These are phyloP conservation scores for Pigoraptor vietnamica DNA, from an alignment of 78 protist genomes.

Conservation along the genomic window DNA sequence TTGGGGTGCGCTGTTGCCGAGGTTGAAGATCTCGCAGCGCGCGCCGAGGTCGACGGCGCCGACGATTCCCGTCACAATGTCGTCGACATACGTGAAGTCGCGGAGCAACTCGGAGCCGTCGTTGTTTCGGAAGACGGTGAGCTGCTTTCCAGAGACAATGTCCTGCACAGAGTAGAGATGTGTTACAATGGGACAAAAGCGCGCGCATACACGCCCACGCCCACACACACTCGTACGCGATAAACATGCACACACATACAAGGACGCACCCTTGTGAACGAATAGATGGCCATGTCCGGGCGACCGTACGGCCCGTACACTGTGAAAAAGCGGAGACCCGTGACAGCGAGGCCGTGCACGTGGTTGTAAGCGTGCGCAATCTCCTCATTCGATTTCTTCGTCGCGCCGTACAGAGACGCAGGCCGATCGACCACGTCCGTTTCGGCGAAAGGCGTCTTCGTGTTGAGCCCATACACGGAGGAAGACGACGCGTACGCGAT, in stretches of 20 bases:
- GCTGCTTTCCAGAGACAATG: slow-evolving; percentile 4
- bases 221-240: background rate
- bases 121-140: slow-evolving; percentile 19
- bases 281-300: slow-evolving; percentile 64
- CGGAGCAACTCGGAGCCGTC: slow-evolving; percentile 16
- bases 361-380: slow-evolving; percentile 38
- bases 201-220: no score
- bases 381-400: slow-evolving; percentile 37
- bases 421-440: slow-evolving; percentile 18
- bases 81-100: slow-evolving; percentile 55
- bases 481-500: slow-evolving; percentile 47
- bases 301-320: slow-evolving; percentile 66
- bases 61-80: slow-evolving; percentile 42
- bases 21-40: slow-evolving; percentile 37
- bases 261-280: slow-evolving; percentile 6
- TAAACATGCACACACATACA: background rate
- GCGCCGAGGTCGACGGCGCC: slow-evolving; percentile 10
- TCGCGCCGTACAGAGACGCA: slow-evolving; percentile 42
- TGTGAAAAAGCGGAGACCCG: slow-evolving; percentile 60
- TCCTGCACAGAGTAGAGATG: background rate
- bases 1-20: slow-evolving; percentile 27
- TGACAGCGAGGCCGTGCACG: slow-evolving; percentile 17
- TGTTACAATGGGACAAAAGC: background rate
- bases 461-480: slow-evolving; percentile 43
- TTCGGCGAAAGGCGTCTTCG: slow-evolving; percentile 28